A percentile compares a stretch with the other conserved stretches of the same genome.
These are phyloP conservation scores for Suhomyces sp. DNA, from an alignment of 805 yeast species.

Conservation along the genomic window DNA sequence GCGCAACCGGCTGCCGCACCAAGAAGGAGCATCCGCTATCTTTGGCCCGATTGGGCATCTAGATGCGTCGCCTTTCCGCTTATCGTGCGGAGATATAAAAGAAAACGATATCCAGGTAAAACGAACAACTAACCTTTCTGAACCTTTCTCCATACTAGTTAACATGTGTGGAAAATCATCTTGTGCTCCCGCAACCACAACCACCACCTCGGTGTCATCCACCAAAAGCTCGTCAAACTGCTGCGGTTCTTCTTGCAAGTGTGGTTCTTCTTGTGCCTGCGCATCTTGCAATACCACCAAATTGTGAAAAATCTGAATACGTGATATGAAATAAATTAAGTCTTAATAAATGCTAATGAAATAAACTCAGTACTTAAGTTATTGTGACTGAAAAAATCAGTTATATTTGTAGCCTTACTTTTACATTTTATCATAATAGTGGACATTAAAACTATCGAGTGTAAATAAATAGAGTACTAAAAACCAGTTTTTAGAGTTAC, in stretches of 20 bases:
- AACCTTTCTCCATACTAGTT: neutral
- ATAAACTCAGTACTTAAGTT: neutral
- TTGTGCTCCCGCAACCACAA: constrained; percentile 8
- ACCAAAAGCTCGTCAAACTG: constrained; percentile 22
- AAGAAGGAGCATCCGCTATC: neutral
- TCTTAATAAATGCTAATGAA: neutral
- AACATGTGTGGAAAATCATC: constrained; percentile 19
- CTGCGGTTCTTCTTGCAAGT: constrained; percentile 39
- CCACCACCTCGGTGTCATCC: constrained; percentile 3
- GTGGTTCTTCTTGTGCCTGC: constrained; percentile 40
- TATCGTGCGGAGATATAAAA: neutral
- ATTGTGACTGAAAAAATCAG: too few relatives aligned
- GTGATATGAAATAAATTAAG: neutral
- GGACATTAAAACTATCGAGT: neutral
- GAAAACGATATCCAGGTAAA: neutral
- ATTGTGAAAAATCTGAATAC: constrained; percentile 18
- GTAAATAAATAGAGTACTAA: neutral
- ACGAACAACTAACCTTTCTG: neutral
- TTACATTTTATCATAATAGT: neutral
- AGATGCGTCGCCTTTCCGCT: neutral
- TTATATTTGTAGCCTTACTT: neutral
- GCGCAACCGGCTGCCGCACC: neutral
- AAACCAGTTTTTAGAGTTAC: constrained; percentile 13
- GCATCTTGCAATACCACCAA: constrained; percentile 43
- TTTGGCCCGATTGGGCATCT: neutral